These are phyloP conservation scores for Aspergillus neoniger DNA, from an alignment of 2,329 filamentous ascomycete genomes.

Conservation along the genomic window DNA sequence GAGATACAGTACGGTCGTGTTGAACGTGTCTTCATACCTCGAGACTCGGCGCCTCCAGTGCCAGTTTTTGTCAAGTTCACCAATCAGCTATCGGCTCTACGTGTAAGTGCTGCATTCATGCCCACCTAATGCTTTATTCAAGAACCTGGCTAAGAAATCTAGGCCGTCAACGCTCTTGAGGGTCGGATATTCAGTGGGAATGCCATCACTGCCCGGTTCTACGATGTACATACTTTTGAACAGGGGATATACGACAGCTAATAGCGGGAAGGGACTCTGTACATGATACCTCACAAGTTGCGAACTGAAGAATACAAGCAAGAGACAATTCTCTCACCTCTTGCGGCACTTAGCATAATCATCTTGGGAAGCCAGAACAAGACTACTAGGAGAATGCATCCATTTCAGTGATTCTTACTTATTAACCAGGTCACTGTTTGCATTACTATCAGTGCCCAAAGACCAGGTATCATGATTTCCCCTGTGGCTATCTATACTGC, in stretches of 20 bases:
- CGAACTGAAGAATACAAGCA: not conserved
- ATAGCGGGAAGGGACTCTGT: constrained; percentile 6
- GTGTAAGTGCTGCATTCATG: constrained; percentile 58
- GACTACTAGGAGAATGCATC: not conserved
- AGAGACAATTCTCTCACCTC: not conserved
- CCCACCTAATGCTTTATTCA: not conserved
- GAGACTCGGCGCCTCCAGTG: constrained; percentile 53
- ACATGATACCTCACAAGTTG: not conserved
- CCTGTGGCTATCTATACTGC: too few relatives aligned
- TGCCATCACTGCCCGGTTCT: constrained; percentile 78
- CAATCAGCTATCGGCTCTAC: constrained; percentile 76
- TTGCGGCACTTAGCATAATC: not conserved
- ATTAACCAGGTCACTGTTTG: too few relatives aligned
- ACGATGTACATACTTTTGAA: constrained; percentile 80
- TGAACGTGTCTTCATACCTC: constrained; percentile 75
- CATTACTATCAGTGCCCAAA: too few relatives aligned
- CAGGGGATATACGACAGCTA: constrained; percentile 56
- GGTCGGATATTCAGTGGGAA: constrained; percentile 89
- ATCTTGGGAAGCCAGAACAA: not conserved
- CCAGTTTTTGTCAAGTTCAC: constrained; percentile 95
- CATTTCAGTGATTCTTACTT: too few relatives aligned
- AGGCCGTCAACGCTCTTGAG: constrained; percentile 88
- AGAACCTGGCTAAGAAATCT: not conserved
- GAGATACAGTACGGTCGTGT: constrained; percentile 73
- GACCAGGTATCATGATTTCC: too few relatives aligned